Percentiles rank a stretch among this genome's conserved stretches.
phyloP scores from a whole-genome alignment of 768 basidiomycete species.

The Lentinula guzmanii region DNA sequence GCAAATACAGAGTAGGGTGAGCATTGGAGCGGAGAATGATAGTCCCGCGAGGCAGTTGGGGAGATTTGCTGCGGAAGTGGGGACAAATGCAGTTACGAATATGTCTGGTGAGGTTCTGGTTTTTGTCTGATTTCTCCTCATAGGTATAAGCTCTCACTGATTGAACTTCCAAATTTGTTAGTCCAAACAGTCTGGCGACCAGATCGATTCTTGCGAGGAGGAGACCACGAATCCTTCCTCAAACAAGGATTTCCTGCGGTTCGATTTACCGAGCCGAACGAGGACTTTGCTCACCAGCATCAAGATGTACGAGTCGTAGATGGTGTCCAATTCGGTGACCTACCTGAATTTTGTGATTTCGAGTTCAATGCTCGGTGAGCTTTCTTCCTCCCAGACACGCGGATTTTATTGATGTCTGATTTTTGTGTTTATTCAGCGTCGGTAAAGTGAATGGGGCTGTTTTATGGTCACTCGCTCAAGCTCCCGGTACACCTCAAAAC shows the following conservation, averaged over 20 bases:
- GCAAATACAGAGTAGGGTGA: constrained; percentile 25
- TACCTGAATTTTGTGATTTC: constrained; percentile 47
- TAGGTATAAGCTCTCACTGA: background rate
- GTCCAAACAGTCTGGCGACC: constrained; percentile 46
- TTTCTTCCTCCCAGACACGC: background rate
- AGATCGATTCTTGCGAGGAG: constrained; percentile 51
- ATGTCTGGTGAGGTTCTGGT: constrained; percentile 38
- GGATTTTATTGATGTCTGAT: background rate
- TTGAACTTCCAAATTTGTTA: constrained; percentile 11
- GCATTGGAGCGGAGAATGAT: constrained; percentile 50
- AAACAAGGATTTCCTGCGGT: constrained; percentile 44
- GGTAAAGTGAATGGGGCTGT: constrained; percentile 47
- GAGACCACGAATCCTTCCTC: constrained; percentile 49
- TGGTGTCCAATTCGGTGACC: constrained; percentile 52
- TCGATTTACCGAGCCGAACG: constrained; percentile 51
- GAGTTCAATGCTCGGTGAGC: constrained; percentile 38
- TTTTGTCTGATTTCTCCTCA: background rate
- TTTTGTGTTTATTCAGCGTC: constrained; percentile 11
- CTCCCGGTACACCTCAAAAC: constrained; percentile 47
- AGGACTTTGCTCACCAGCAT: constrained; percentile 54
- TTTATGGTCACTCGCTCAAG: constrained; percentile 50
- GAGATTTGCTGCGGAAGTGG: constrained; percentile 46
- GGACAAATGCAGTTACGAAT: constrained; percentile 38
- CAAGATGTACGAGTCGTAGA: constrained; percentile 46
- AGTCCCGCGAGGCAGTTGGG: constrained; percentile 45